A percentile compares a stretch with the other conserved stretches of the same genome.
phyloP scores from a whole-genome alignment of 2,329 filamentous ascomycete species.

The Aspergillus eucalypticola region DNA sequence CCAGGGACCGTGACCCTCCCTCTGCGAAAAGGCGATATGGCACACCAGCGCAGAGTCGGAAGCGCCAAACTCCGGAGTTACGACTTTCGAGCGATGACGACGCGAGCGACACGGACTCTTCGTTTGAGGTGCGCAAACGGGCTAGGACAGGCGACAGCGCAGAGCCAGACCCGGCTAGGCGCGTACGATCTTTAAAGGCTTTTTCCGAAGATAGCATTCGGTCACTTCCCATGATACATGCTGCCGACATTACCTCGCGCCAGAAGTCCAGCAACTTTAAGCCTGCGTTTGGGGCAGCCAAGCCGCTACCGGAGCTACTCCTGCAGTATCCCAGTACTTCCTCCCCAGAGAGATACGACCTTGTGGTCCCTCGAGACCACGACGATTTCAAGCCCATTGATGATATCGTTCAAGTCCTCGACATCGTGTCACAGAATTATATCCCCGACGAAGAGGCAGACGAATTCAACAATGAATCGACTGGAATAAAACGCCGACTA shows the following conservation, averaged over 20 bases:
- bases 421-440: slow-evolving; percentile 72
- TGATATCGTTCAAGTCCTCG: slow-evolving; percentile 70
- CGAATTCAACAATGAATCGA: slow-evolving; percentile 69
- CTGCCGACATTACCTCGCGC: slow-evolving; percentile 49
- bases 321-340: slow-evolving; percentile 82
- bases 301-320: slow-evolving; percentile 55
- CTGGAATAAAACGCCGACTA: slow-evolving; percentile 74
- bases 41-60: slow-evolving; percentile 36
- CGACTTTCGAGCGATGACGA: slow-evolving; percentile 45
- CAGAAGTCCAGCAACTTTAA: slow-evolving; percentile 52
- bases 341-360: slow-evolving; percentile 70
- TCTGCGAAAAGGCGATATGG: slow-evolving; percentile 33
- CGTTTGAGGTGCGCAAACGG: slow-evolving; percentile 47
- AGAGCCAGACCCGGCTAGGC: slow-evolving; percentile 48
- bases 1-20: slow-evolving; percentile 30
- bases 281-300: slow-evolving; percentile 50
- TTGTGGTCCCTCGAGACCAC: slow-evolving; percentile 76
- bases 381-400: slow-evolving; percentile 68
- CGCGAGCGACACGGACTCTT: slow-evolving; percentile 43
- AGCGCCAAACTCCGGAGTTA: slow-evolving; percentile 41
- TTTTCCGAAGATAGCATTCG: slow-evolving; percentile 44
- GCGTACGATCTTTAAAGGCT: slow-evolving; percentile 47
- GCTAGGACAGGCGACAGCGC: slow-evolving; percentile 41
- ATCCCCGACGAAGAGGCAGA: slow-evolving; percentile 69
- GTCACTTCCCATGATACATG: slow-evolving; percentile 50